phyloP scores from a whole-genome alignment of 352 stramenopile genomes.

The Hyaloperonospora arabidopsidis region DNA sequence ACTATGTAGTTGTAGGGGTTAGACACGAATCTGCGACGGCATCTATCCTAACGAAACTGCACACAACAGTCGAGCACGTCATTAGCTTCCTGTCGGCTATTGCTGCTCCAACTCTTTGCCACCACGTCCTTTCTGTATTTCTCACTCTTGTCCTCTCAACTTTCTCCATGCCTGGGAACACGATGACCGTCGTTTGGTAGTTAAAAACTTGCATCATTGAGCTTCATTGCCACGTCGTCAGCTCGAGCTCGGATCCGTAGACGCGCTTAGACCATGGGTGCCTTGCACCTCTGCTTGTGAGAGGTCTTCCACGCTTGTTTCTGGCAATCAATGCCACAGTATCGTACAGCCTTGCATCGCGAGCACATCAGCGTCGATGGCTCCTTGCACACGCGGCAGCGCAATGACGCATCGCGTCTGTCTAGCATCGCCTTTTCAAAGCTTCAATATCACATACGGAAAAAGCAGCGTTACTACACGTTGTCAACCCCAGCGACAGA shows the following conservation, averaged over 20 bases:
- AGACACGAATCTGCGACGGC: constrained; percentile 27
- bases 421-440: constrained; percentile 71
- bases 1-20: constrained; percentile 24
- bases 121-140: constrained; percentile 18
- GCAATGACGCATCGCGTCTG: constrained; percentile 58
- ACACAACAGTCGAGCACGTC: constrained; percentile 16
- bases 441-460: constrained; percentile 22
- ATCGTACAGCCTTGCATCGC: constrained; percentile 80
- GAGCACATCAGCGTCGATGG: constrained; percentile 73
- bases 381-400: constrained; percentile 77
- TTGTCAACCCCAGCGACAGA: no score
- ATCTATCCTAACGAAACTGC: constrained; percentile 35
- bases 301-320: constrained; percentile 83
- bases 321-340: constrained; percentile 83
- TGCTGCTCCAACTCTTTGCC: constrained; percentile 14
- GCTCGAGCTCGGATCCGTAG: constrained; percentile 15
- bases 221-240: constrained; percentile 15
- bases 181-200: not conserved
- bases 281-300: constrained; percentile 85
- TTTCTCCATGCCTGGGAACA: not conserved
- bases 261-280: constrained; percentile 27
- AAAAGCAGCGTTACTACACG: no score
- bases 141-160: constrained; percentile 18
- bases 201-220: constrained; percentile 4
- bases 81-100: constrained; percentile 17